Base-by-base conservation (phyloP, 768 basidiomycete species). In the Pisolithus tinctorius region DNA sequence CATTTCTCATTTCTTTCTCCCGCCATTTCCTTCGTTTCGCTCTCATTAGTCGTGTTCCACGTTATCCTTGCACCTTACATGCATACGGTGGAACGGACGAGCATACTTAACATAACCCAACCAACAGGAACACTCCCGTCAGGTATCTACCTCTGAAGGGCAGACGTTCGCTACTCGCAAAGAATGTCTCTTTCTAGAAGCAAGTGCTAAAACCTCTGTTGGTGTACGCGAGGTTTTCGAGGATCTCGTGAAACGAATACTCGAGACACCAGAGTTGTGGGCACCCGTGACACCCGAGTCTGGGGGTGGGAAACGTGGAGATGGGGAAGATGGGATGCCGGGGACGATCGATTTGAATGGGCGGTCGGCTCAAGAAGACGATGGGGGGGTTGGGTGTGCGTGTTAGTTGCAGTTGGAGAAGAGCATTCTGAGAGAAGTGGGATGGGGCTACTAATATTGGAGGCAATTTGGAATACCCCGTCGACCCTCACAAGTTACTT, bases 131-230 rank as follows among this genome's bases (percentile, higher is more conserved):
- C 89, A 86, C 70, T 91, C 89, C 9, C 81, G 95, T 3, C 86
- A 93, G 64, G 94, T 99, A 3, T 66, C 88, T 0, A 82, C 80
- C 5, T 69, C 78, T 0, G 93, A 97, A 62, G 95, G 83, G 1
- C 71, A 81, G 52, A 76, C 77, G 1, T 97, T 95, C 58, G 95
- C 95, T 0, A 71, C 73, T 25, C 79, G 88, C 30, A 91, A 92
- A 78, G 79, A 80, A 16, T 88, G 85, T 17, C 71, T 93, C 42
- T 98, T 98, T 69, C 73, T 97, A 40, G 95, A 98, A 71, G 84
- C 91, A 1, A 90, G 86, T 0, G 95, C 95, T 0, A 97, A 97
- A 81, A 96, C 91, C 0, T 81, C 85, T 7, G 74, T 88, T 0
- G 86, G 87, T 14, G 93, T 97, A 6, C 76, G 74, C 29, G 88